Conservation (phyloP, 2,329 filamentous ascomycete species). For the Aschersonia sp. region DNA sequence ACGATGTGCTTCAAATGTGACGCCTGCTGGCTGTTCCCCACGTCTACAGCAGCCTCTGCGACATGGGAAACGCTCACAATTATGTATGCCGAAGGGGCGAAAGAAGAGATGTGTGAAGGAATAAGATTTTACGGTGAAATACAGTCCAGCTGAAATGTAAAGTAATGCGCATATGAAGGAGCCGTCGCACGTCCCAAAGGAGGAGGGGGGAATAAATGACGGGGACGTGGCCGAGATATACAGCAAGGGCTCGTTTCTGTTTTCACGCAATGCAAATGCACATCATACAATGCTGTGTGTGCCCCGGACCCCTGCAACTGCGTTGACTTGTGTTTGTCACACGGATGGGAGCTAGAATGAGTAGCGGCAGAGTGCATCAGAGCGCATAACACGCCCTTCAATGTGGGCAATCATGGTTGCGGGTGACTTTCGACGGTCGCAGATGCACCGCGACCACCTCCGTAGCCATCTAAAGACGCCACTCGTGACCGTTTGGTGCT, state of each 20-base stretch:
- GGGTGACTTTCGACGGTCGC: not conserved
- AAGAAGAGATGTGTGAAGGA: not conserved
- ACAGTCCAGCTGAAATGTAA: not conserved
- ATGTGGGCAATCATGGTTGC: conserved; percentile 1
- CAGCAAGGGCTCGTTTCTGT: not conserved
- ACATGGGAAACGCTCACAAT: not conserved
- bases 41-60: not conserved
- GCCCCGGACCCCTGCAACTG: not conserved
- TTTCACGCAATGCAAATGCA: not conserved
- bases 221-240: not conserved
- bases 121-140: not conserved
- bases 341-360: conserved; percentile 1
- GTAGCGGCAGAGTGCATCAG: conserved; percentile 5
- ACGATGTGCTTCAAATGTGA: not conserved
- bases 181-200: not conserved
- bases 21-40: not conserved
- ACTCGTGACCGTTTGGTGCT: not conserved
- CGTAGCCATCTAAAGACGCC: not conserved
- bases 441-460: not conserved
- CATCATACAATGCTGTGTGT: not conserved
- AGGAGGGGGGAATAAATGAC: not conserved
- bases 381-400: conserved; percentile 1
- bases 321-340: conserved; percentile 1
- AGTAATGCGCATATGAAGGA: not conserved
- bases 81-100: not conserved